Evolutionary conservation across 257 asterid genomes (phyloP).

Genomic region (Apocynum venetum): DNA sequence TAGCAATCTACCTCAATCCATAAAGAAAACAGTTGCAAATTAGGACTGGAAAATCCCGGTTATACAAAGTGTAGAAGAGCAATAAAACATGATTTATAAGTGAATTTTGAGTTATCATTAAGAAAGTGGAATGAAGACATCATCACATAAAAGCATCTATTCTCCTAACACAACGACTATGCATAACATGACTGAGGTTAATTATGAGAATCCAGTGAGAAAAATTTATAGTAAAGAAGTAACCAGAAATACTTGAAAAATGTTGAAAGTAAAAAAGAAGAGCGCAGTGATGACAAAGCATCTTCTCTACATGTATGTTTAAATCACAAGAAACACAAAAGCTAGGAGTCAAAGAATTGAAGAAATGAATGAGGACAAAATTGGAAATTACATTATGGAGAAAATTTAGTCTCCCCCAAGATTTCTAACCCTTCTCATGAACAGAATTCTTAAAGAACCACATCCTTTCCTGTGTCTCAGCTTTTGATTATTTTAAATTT

Average conservation of each 20-base stretch:
- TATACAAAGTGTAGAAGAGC: background rate
- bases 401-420: background rate
- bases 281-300: background rate
- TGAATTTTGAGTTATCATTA: background rate
- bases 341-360: background rate
- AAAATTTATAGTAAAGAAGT: too few species aligned
- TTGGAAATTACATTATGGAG: background rate
- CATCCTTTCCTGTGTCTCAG: background rate
- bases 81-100: background rate
- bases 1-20: conserved; percentile 61
- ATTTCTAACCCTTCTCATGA: background rate
- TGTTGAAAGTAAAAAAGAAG: background rate
- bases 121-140: background rate
- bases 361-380: background rate
- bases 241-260: background rate
- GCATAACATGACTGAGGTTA: background rate
- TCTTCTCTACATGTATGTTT: background rate
- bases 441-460: background rate
- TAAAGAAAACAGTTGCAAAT: background rate
- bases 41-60: background rate
- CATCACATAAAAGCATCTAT: background rate
- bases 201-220: background rate
- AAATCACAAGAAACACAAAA: background rate
- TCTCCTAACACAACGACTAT: background rate
- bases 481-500: background rate